Evolutionary conservation across 1,284 basidiomycete genomes (phyloP), one percentile per base, ranked within the genome.

Genomic region (Singerocomus inundabilis): DNA sequence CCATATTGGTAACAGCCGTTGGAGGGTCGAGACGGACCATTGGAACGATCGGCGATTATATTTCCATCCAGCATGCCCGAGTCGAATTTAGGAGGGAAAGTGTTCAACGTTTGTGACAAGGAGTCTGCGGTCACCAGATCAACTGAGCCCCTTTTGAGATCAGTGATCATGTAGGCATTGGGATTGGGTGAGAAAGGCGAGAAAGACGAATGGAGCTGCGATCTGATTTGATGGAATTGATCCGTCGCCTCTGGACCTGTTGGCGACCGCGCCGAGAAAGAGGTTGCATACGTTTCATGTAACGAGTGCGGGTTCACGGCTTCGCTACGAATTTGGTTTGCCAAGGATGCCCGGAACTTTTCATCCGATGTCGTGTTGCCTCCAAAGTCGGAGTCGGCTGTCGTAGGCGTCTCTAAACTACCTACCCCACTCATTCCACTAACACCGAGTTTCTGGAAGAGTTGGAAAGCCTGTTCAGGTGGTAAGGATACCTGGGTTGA

Each of bases 171-270:
- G 54, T 69, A 74, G 25, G 69, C 58, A 48, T 75, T 79, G 18
- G 80, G 78, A 59, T 84, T 80, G 16, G 82, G 81, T 3, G 81
- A 83, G 60, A 83, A 84, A 5, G 81, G 82, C 11, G 81, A 79
- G 55, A 83, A 83, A 33, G 70, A 70, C 15, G 73, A 70, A 36
- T 69, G 64, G 8, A 66, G 52, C 32, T 64, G 67, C 15, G 61
- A 56, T 44, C 72, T 58, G 36, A 46, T 29, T 8, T 54, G 65
- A 15, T 52, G 57, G 21, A 55, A 52, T 12, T 53, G 57, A 29
- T 57, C 56, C 15, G 34, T 40, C 12, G 45, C 42, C 21, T 57
- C 61, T 34, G 34, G 33, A n/a, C 58, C 57, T 24, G 43, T 43
- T 35, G 54, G 38, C 30, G 58, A 52, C 36, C 57, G 53, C 15